Evolutionary conservation across 495 filamentous ascomycete species (phyloP), one percentile per base, ranked within the genome.

Genomic region (Podospora australis): DNA sequence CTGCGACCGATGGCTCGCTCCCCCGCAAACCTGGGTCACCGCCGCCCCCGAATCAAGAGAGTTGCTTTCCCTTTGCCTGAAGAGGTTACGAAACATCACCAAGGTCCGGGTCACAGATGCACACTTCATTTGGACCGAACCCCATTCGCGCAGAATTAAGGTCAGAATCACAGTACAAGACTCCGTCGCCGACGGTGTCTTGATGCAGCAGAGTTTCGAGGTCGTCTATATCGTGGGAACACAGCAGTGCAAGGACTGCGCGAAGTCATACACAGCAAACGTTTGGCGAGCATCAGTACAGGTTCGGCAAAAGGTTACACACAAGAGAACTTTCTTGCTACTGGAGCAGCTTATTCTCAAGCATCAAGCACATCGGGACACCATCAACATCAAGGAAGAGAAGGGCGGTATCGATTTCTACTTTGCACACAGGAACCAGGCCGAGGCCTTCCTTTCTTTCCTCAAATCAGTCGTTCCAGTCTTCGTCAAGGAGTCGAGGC

Each of bases 71-170:
- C 65, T 96, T 23, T 98, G 92, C 70, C 69, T 98, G 45, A 78
- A 86, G 58, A 87, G 86, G 58, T 66, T 98, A 47, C 74, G 80
- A 43, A 89, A 90, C 30, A 66, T 98, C 46, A 75, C 78, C 56
- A 92, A 88, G 70, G 87, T 94, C 46, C 75, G 92, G 34, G 90
- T 98, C 52, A 88, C 92, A 60, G 92, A 98, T 57, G 92, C 92
- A 28, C 85, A 80, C 57, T 98, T 98, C 63, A 88, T 96, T 54
- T 98, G 92, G 92, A 98, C 92, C 2, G 92, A 98, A 68, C 92
- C 92, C 6, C 92, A 98, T 72, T 94, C 87, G 41, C 74, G 87
- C 58, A 73, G 92, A 57, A 75, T 98, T 43, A 90, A 86, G 62
- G 81, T 98, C 53, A 94, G 95, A 69, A 86, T 98, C 58, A 95